Base-by-base conservation (phyloP, 2,329 filamentous ascomycete genomes). In the Microcyclospora pomicola region DNA sequence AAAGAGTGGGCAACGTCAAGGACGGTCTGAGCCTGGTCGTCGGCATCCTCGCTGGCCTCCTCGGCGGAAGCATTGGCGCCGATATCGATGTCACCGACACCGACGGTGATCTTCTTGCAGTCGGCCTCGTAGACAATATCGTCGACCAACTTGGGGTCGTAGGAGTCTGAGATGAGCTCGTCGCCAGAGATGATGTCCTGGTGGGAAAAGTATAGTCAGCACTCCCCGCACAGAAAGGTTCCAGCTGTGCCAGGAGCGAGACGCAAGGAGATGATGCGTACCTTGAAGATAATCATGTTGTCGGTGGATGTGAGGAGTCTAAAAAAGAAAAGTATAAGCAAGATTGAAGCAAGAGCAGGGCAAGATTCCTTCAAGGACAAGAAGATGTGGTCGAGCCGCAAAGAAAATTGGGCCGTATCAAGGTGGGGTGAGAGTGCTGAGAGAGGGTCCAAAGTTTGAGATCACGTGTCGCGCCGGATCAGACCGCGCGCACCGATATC, bases 21-120 rank as follows among this genome's bases (percentile, higher is more conserved):
- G 68, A 95, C 87, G 60, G 77, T 76, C 66, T 79, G 64, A 42
- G 65, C 62, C 34, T 52, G 39, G 54, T 92, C 85, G 35, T 93
- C 87, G 53, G 77, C 53, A 48, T 63, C 80, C 54, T 87, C 84
- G 0, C 44, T 52, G 39, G 70, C 82, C 61, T 82, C 88, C 71
- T 96, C 91, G 45, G 91, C 87, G 54, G 88, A 96, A 54, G 91
- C 83, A 68, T 98, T 98, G 72, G 87, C 91, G 64, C 91, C 91
- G 56, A 73, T 91, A 64, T 91, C 82, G 85, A 55, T 44, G 38
- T 48, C 46, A 33, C 88, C 77, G 48, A 64, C 75, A 48, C 77
- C 85, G 64, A 87, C 71, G 43, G 75, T 77, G 68, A 95, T 86
- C 77, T 88, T 93, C 61, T 73, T 71, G 68, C 87, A 94, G 69